phyloP scores from a whole-genome alignment of 176 grass and related monocot genomes.

The Eragrostis curvula region DNA sequence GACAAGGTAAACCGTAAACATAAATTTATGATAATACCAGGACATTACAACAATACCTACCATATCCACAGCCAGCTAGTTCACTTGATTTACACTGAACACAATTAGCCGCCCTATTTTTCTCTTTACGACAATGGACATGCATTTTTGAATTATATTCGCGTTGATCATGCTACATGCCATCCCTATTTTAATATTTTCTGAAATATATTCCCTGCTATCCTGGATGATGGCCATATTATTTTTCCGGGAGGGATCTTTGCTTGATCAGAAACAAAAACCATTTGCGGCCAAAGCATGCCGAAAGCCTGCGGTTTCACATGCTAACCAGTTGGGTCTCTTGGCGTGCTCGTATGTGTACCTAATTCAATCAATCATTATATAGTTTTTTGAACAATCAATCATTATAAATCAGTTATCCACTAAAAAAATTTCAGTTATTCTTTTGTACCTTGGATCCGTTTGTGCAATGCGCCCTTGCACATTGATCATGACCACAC shows the following conservation, averaged over 20 bases:
- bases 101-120: too few species aligned
- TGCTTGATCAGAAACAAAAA: conserved; percentile 17
- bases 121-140: too few species aligned
- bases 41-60: too few species aligned
- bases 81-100: too few species aligned
- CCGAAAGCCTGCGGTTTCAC: conserved; percentile 31
- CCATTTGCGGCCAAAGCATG: conserved; percentile 13
- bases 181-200: too few species aligned
- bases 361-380: neutral
- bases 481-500: neutral
- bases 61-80: too few species aligned
- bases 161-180: too few species aligned
- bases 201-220: too few species aligned
- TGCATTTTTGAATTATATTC: too few species aligned
- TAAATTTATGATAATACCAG: too few species aligned
- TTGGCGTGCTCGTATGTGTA: neutral
- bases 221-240: neutral
- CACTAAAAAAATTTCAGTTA: neutral
- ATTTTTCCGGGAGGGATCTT: neutral
- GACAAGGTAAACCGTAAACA: too few species aligned
- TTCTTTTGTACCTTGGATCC: neutral
- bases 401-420: neutral
- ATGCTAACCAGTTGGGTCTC: conserved; percentile 9
- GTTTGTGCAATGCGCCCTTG: neutral
- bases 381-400: neutral